phyloP scores from a whole-genome alignment of 2,329 filamentous ascomycete genomes.

The Epicoccum sorghinum region DNA sequence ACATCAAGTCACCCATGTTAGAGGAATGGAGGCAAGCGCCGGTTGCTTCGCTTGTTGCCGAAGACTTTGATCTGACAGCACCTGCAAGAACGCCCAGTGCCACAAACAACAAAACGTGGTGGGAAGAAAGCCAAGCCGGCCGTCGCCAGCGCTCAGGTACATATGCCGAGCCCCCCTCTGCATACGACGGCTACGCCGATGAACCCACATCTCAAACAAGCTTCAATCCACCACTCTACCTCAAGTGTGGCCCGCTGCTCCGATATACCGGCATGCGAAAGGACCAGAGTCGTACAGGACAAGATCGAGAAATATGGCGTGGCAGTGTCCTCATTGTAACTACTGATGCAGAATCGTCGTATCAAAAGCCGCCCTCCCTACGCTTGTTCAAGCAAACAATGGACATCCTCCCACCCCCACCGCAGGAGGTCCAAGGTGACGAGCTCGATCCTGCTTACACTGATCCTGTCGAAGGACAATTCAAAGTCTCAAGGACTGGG shows the following conservation, averaged over 20 bases:
- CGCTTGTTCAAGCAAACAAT: conserved; percentile 87
- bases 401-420: conserved; percentile 79
- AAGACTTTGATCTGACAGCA: conserved; percentile 52
- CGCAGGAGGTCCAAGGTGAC: conserved; percentile 68
- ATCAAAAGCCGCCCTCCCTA: conserved; percentile 76
- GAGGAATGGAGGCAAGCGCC: conserved; percentile 59
- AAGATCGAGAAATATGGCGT: conserved; percentile 83
- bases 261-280: conserved; percentile 84
- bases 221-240: conserved; percentile 82
- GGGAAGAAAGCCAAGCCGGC: conserved; percentile 66
- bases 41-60: conserved; percentile 46
- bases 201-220: conserved; percentile 68
- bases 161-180: conserved; percentile 45
- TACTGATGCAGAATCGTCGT: conserved; percentile 80
- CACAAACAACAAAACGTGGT: conserved; percentile 65
- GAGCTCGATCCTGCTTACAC: conserved; percentile 79
- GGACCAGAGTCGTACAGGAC: conserved; percentile 53
- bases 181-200: conserved; percentile 72
- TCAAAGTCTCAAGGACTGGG: conserved; percentile 83
- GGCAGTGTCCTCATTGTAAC: conserved; percentile 97
- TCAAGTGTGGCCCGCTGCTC: conserved; percentile 89
- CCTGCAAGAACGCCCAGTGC: conserved; percentile 34
- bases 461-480: conserved; percentile 85
- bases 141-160: conserved; percentile 47
- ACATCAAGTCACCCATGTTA: conserved; percentile 65